These are phyloP conservation scores for Aspergillus pseudonomiae DNA, from an alignment of 2,329 filamentous ascomycete species.

Conservation along the genomic window DNA sequence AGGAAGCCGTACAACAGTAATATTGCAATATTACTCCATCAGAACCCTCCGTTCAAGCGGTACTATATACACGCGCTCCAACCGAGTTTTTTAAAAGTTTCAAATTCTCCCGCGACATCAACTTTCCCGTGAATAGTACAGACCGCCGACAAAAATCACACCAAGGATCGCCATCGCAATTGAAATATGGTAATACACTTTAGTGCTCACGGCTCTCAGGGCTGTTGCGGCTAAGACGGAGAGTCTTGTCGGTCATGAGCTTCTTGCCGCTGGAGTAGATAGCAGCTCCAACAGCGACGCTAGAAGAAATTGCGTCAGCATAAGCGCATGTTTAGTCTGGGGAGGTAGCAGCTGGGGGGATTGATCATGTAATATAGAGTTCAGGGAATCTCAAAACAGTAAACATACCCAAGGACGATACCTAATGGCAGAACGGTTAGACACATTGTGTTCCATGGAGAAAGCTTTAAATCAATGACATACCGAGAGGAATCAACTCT, in stretches of 20 bases:
- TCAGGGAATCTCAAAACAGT: slow-evolving; percentile 10
- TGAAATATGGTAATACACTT: slow-evolving; percentile 39
- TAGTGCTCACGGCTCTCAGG: slow-evolving; percentile 45
- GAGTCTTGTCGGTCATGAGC: slow-evolving; percentile 85
- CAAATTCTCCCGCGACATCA: slow-evolving; percentile 28
- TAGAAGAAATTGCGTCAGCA: slow-evolving; percentile 36
- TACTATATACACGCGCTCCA: slow-evolving; percentile 43
- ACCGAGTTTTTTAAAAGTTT: slow-evolving; percentile 30
- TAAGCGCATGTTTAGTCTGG: slow-evolving; percentile 9
- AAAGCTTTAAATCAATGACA: slow-evolving; percentile 36
- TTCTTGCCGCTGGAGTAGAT: slow-evolving; percentile 81
- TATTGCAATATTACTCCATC: slow-evolving; percentile 32
- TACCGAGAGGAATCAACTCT: slow-evolving; percentile 94
- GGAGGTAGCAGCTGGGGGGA: slow-evolving; percentile 21
- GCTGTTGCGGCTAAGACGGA: slow-evolving; percentile 79
- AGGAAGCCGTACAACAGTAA: slow-evolving; percentile 29
- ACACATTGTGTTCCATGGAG: slow-evolving; percentile 22
- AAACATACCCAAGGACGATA: slow-evolving; percentile 79
- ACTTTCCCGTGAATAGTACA: slow-evolving; percentile 36
- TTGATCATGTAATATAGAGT: slow-evolving; percentile 16
- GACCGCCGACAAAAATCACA: slow-evolving; percentile 24
- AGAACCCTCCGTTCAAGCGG: slow-evolving; percentile 32
- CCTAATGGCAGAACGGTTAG: slow-evolving; percentile 54
- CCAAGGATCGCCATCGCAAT: slow-evolving; percentile 30
- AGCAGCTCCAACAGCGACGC: slow-evolving; percentile 73